phyloP scores from a whole-genome alignment of 345 rosid species.

The Abelmoschus esculentus region DNA sequence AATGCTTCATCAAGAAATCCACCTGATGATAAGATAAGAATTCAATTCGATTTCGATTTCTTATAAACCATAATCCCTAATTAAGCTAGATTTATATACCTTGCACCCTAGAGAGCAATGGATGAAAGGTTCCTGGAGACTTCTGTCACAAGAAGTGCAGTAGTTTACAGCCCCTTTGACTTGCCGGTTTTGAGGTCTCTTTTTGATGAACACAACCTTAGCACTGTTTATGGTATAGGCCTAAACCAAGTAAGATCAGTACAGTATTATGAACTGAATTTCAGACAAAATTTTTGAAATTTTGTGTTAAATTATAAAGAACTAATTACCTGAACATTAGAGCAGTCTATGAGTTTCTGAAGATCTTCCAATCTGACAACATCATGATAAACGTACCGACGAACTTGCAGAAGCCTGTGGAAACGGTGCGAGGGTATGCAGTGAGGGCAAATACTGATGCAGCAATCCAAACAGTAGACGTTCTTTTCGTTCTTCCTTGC shows the following conservation, averaged over 20 bases:
- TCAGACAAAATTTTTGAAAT: neutral
- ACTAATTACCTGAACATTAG: slow-evolving; percentile 64
- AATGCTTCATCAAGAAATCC: slow-evolving; percentile 81
- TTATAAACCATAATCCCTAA: neutral
- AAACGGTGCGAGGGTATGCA: slow-evolving; percentile 80
- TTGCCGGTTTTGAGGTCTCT: slow-evolving; percentile 91
- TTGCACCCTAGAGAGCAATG: slow-evolving; percentile 96
- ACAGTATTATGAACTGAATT: neutral
- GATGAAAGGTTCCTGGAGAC: slow-evolving; percentile 85
- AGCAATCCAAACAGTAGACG: slow-evolving; percentile 85
- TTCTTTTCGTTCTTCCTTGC: slow-evolving; percentile 93
- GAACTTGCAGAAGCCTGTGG: slow-evolving; percentile 88
- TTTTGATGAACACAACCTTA: slow-evolving; percentile 93
- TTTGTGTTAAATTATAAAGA: too few relatives aligned
- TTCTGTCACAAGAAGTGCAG: slow-evolving; percentile 90
- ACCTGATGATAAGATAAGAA: slow-evolving; percentile 31
- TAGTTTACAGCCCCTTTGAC: slow-evolving; percentile 86
- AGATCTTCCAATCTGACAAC: slow-evolving; percentile 95
- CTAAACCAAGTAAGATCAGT: slow-evolving; percentile 24
- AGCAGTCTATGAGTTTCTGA: slow-evolving; percentile 81
- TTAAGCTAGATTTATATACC: slow-evolving; percentile 26
- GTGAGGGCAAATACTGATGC: slow-evolving; percentile 87
- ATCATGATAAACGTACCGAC: slow-evolving; percentile 93
- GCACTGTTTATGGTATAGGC: slow-evolving; percentile 89
- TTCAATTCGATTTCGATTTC: too few relatives aligned